These are phyloP conservation scores for Aspergillus nomiae DNA, from an alignment of 2,329 filamentous ascomycete genomes.

Conservation along the genomic window DNA sequence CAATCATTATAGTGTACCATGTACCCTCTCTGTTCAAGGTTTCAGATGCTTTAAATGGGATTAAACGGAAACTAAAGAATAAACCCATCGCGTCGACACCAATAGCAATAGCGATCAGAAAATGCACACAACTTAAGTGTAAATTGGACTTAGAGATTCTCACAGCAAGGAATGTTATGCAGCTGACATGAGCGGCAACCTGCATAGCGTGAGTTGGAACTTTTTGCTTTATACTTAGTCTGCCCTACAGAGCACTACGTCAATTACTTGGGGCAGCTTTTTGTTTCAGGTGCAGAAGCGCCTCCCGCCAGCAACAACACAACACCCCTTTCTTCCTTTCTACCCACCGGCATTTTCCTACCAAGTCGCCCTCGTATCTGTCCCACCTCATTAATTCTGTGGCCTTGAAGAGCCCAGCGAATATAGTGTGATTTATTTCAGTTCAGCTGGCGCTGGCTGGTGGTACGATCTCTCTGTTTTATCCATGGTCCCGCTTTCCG, in stretches of 20 bases:
- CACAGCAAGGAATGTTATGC: background rate
- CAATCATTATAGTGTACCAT: background rate
- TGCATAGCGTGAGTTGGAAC: background rate
- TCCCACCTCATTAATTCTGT: background rate
- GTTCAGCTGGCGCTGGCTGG: slow-evolving; percentile 22
- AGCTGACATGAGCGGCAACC: background rate
- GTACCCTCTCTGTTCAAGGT: background rate
- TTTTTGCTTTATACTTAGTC: background rate
- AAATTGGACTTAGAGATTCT: background rate
- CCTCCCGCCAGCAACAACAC: slow-evolving; percentile 19
- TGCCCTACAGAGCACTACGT: slow-evolving; percentile 16
- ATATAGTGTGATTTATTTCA: slow-evolving; percentile 6
- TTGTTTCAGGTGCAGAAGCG: slow-evolving; percentile 27
- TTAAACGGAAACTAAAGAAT: background rate
- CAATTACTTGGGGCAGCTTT: slow-evolving; percentile 20
- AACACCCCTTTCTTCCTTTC: slow-evolving; percentile 20
- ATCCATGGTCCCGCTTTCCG: slow-evolving; percentile 39
- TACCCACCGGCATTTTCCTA: slow-evolving; percentile 13
- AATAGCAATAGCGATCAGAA: background rate
- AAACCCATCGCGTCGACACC: background rate
- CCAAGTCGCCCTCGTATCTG: slow-evolving; percentile 6
- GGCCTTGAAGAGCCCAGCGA: background rate
- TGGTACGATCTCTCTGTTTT: slow-evolving; percentile 26
- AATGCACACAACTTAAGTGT: background rate
- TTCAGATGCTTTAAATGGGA: background rate